Percentiles rank a stretch among this genome's conserved stretches.
These are phyloP conservation scores for Yarrowia porcina DNA, from an alignment of 805 yeast species.

Conservation along the genomic window DNA sequence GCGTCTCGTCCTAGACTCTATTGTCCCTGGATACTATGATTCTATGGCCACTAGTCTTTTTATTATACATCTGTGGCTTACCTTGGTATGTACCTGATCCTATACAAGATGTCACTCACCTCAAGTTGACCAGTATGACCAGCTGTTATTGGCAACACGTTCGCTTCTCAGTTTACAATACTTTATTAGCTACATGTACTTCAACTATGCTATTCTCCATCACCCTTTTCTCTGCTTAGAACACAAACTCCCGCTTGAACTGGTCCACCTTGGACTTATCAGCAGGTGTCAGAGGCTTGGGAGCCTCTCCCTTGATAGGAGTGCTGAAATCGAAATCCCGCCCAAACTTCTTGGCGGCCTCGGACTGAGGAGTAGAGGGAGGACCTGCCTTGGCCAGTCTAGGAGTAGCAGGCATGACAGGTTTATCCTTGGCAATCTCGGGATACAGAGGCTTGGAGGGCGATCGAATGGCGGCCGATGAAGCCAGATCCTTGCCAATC, in stretches of 20 bases:
- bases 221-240: neutral
- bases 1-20: too few species aligned
- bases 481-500: constrained; percentile 20
- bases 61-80: too few species aligned
- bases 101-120: too few species aligned
- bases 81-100: too few species aligned
- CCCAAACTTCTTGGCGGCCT: neutral
- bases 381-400: constrained; percentile 10
- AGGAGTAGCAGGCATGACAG: neutral
- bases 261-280: constrained; percentile 9
- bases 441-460: constrained; percentile 25
- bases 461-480: neutral
- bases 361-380: constrained; percentile 17
- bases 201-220: neutral
- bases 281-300: neutral
- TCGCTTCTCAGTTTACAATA: too few species aligned
- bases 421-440: neutral
- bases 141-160: too few species aligned
- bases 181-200: too few species aligned
- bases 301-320: neutral
- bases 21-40: too few species aligned
- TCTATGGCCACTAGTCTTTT: too few species aligned
- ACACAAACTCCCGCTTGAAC: constrained; percentile 3
- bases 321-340: constrained; percentile 8
- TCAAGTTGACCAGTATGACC: too few species aligned